Evolutionary conservation across 192 early-diverging fungal species (phyloP).

Genomic region (Thamnidium elegans): DNA sequence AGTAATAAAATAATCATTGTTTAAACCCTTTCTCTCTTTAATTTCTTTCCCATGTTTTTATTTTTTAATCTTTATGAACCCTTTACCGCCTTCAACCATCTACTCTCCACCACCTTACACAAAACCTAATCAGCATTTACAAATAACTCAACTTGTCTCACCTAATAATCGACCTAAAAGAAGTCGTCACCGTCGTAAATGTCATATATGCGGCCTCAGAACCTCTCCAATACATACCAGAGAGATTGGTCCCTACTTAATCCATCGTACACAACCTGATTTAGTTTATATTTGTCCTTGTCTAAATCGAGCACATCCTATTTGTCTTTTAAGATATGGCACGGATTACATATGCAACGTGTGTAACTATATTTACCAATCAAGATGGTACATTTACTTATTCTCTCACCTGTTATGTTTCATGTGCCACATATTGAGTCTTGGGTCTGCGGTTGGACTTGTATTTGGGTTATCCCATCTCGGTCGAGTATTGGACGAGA

Average conservation of each 20-base stretch:
- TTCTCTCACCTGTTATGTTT: conserved; percentile 6
- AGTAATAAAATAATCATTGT: no score
- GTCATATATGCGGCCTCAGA: background rate
- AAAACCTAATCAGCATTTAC: background rate
- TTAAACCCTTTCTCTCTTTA: background rate
- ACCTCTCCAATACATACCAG: background rate
- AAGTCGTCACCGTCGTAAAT: background rate
- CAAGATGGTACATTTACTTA: background rate
- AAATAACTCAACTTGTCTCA: background rate
- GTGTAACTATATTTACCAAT: conserved; percentile 6
- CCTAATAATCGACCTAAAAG: background rate
- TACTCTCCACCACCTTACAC: conserved; percentile 13
- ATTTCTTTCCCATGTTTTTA: conserved; percentile 6
- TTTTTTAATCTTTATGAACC: conserved; percentile 2
- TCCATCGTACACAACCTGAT: conserved; percentile 11
- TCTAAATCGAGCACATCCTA: background rate
- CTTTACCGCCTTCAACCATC: background rate
- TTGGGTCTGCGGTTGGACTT: conserved; percentile 16
- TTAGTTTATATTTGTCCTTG: conserved; percentile 8
- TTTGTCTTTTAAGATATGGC: conserved; percentile 1
- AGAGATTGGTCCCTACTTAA: conserved; percentile 14
- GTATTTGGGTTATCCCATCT: conserved; percentile 18
- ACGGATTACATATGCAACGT: background rate
- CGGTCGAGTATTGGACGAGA: conserved; percentile 13
- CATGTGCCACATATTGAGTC: conserved; percentile 13